Evolutionary conservation across 2,329 filamentous ascomycete genomes (phyloP), one percentile per base, ranked within the genome.

Genomic region (Ophiostoma quercus): DNA sequence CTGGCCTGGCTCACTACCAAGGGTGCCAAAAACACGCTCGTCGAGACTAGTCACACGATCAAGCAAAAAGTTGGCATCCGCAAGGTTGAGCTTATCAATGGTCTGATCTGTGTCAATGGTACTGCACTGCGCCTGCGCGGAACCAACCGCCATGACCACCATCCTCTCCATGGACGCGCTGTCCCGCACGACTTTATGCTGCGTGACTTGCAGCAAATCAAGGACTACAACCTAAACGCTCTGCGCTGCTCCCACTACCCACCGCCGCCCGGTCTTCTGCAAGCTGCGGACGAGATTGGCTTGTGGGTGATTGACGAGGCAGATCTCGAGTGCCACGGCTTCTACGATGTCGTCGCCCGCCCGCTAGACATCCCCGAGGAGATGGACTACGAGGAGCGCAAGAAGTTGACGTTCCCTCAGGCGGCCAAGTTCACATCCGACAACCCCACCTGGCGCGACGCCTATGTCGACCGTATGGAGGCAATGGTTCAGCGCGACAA

Each of bases 101-200:
- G 87, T 0, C 77, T 88, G 62, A 80, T 90, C 73, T 81, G 81
- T 32, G 87, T 91, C 73, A 91, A 91, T 70, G 88, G 88, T 4
- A 80, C 82, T 37, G 80, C 84, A 1, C 82, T 91, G 67, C 81
- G 85, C 2, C 82, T 92, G 72, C 83, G 85, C 37, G 89, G 89
- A 19, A 85, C 87, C 19, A 91, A 91, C 76, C 81, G 89, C 19
- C 90, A 92, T 74, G 90, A 92, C 70, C 89, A 92, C 74, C 88
- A 92, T 74, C 87, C 88, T 0, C 78, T 79, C 32, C 83, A 83
- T 37, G 89, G 89, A 2, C 85, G 89, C 0, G 83, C 88, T 0
- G 87, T 91, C 0, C 87, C 88, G 0, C 77, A 85, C 7, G 85
- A 88, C 1, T 89, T 85, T 70, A 84, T 90, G 75, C 83, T 84